These are phyloP conservation scores for Purpureocillium takamizusanense DNA, from an alignment of 2,329 filamentous ascomycete genomes.

Conservation along the genomic window DNA sequence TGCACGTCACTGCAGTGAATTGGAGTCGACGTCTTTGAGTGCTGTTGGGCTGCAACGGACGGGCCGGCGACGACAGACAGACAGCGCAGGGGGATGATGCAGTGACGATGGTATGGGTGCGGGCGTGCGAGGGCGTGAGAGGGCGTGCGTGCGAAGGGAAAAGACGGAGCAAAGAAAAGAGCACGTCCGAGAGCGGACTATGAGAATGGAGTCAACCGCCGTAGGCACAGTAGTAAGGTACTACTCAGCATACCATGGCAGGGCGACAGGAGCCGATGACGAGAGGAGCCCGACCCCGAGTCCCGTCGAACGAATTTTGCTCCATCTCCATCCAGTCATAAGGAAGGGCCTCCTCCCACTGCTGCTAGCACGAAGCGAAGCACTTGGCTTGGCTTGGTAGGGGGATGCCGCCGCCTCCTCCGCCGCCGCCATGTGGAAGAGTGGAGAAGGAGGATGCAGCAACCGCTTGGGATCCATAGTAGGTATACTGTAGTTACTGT, in stretches of 20 bases:
- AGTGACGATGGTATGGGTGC: too few species aligned
- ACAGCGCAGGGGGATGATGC: background rate
- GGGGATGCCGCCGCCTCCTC: too few species aligned
- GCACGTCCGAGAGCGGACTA: constrained; percentile 19
- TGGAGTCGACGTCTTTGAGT: background rate
- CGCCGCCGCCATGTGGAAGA: constrained; percentile 18
- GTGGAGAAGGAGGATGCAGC: constrained; percentile 16
- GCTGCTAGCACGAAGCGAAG: too few species aligned
- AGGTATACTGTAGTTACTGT: too few species aligned
- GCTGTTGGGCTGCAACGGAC: background rate
- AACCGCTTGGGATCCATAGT: too few species aligned
- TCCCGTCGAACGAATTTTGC: constrained; percentile 14
- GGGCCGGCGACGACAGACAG: constrained; percentile 17
- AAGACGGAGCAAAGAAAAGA: constrained; percentile 5
- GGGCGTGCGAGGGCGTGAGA: constrained; percentile 5
- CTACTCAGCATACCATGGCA: constrained; percentile 2
- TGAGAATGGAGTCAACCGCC: too few species aligned
- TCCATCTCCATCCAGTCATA: too few species aligned
- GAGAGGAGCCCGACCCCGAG: constrained; percentile 9
- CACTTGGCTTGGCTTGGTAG: too few species aligned
- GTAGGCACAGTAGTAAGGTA: too few species aligned
- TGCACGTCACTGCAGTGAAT: too few species aligned
- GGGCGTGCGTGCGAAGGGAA: background rate
- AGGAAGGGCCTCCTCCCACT: too few species aligned
- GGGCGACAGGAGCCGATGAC: constrained; percentile 15